These are phyloP conservation scores for Eucalyptus regnans DNA, from an alignment of 345 rosid genomes.

Conservation along the genomic window DNA sequence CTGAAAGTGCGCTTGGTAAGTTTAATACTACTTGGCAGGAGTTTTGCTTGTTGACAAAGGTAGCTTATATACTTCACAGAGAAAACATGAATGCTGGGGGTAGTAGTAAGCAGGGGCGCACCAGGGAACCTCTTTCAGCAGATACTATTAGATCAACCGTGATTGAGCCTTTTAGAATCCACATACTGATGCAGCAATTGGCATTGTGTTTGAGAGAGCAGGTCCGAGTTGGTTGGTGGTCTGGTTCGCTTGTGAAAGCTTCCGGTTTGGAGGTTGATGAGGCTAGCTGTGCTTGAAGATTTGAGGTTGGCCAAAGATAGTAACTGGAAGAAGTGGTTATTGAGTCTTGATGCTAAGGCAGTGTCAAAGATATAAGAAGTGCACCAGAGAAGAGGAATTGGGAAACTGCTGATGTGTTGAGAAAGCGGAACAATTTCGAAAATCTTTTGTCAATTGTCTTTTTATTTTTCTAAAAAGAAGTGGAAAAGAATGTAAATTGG, in stretches of 20 bases:
- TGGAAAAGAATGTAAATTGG: background rate
- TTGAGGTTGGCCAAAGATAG: background rate
- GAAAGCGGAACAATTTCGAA: background rate
- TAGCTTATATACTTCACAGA: background rate
- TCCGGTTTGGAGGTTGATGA: background rate
- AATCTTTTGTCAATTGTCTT: background rate
- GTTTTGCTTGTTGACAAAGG: background rate
- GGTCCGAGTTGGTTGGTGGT: background rate
- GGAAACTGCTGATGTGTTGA: background rate
- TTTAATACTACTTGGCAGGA: background rate
- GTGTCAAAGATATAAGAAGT: background rate
- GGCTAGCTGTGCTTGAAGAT: background rate
- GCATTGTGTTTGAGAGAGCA: background rate
- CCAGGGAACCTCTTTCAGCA: background rate
- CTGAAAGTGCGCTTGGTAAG: background rate
- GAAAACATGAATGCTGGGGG: background rate
- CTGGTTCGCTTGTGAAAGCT: background rate
- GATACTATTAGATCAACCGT: background rate
- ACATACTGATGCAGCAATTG: background rate
- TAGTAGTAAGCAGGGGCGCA: background rate
- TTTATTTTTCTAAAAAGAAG: background rate
- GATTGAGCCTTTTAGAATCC: background rate
- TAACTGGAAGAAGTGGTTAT: background rate
- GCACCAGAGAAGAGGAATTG: background rate
- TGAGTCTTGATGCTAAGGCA: background rate